Evolutionary conservation across 305 asterid species (phyloP).

Genomic region (Fraxinus platypoda): DNA sequence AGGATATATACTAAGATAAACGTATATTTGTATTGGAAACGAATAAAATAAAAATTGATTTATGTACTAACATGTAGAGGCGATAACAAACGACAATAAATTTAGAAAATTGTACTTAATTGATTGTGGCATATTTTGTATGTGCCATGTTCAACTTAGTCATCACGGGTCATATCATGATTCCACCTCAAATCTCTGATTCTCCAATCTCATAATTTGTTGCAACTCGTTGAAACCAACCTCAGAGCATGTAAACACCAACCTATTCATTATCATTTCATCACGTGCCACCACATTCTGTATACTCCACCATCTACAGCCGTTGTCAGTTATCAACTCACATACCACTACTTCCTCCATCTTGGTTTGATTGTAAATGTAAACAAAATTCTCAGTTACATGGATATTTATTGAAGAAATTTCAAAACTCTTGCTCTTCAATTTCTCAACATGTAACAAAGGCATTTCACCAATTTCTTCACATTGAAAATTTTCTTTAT

Average conservation of each 20-base stretch:
- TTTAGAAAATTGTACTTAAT: neutral
- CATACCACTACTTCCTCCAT: slow-evolving; percentile 61
- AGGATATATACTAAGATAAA: no score
- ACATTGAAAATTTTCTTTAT: slow-evolving; percentile 29
- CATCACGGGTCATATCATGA: neutral
- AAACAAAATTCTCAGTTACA: slow-evolving; percentile 39
- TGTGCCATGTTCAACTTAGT: neutral
- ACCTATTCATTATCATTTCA: slow-evolving; percentile 25
- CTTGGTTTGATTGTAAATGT: slow-evolving; percentile 40
- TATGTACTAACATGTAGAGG: neutral
- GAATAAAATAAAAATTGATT: no score
- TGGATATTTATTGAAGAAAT: slow-evolving; percentile 32
- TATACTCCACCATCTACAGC: slow-evolving; percentile 69
- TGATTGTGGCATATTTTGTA: neutral
- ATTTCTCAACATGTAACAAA: slow-evolving; percentile 24
- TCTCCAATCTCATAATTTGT: slow-evolving; percentile 19
- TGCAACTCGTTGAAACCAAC: slow-evolving; percentile 48
- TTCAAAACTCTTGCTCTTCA: slow-evolving; percentile 41
- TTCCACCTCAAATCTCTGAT: neutral
- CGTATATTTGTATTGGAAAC: neutral
- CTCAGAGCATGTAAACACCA: slow-evolving; percentile 44
- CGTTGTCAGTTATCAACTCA: slow-evolving; percentile 36
- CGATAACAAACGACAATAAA: neutral
- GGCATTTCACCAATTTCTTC: slow-evolving; percentile 71
- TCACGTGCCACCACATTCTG: slow-evolving; percentile 35